Percentiles rank a stretch among this genome's conserved stretches.
These are phyloP conservation scores for Colletotrichum sansevieriae DNA, from an alignment of 2,329 filamentous ascomycete species.

Conservation along the genomic window DNA sequence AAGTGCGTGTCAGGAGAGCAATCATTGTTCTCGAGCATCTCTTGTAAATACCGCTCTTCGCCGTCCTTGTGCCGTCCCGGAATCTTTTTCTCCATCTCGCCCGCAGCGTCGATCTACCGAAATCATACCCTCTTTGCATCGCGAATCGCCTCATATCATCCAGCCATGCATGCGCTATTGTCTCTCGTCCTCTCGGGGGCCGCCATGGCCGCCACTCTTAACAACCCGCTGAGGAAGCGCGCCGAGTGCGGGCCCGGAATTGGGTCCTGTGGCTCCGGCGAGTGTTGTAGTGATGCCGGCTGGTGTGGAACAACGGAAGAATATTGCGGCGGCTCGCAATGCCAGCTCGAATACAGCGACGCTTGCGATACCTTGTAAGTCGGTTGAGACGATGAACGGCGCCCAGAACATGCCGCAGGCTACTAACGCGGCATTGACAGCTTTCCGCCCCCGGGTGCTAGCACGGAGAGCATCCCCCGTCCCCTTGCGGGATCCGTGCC, in stretches of 20 bases:
- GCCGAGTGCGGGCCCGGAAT: constrained; percentile 51
- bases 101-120: constrained; percentile 34
- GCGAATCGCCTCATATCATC: constrained; percentile 16
- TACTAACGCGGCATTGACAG: constrained; percentile 42
- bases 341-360: constrained; percentile 56
- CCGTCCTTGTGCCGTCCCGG: constrained; percentile 2
- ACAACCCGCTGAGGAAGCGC: constrained; percentile 39
- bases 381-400: background rate
- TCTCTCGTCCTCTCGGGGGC: constrained; percentile 36
- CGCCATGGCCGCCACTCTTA: constrained; percentile 35
- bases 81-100: constrained; percentile 17
- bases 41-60: constrained; percentile 37
- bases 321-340: constrained; percentile 54
- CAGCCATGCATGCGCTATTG: constrained; percentile 36
- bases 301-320: constrained; percentile 53
- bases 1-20: constrained; percentile 1
- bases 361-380: constrained; percentile 58
- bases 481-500: constrained; percentile 51
- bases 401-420: background rate
- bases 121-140: constrained; percentile 35
- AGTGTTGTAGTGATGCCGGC: constrained; percentile 54
- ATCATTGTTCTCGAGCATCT: constrained; percentile 5
- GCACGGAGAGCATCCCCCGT: constrained; percentile 50
- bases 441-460: constrained; percentile 49
- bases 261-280: constrained; percentile 50